Conservation (phyloP, 139 green algal genomes). For the Astrephomene gubernaculifera region DNA sequence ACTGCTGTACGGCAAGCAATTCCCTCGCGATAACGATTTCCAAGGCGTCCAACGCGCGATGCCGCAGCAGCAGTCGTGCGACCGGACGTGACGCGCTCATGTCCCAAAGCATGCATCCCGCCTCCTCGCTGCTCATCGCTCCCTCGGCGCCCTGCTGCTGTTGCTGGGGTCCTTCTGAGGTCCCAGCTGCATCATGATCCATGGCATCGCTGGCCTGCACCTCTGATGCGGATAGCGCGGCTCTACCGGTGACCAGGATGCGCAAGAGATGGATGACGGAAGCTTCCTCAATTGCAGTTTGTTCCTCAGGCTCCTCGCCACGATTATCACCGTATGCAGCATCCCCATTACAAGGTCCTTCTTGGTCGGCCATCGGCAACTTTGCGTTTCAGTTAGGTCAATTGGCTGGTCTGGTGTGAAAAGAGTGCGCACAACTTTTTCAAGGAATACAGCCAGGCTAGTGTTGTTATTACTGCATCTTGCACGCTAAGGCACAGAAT, state of each 20-base stretch:
- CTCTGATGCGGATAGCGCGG: not conserved
- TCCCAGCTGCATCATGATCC: not conserved
- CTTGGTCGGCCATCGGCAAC: no score
- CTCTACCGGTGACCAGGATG: not conserved
- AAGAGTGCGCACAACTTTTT: no score
- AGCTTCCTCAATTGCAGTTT: conserved; percentile 27
- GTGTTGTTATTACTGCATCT: no score
- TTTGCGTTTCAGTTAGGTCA: no score
- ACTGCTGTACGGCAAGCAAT: not conserved
- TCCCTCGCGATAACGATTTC: not conserved
- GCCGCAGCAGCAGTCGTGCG: not conserved
- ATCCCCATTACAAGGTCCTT: no score
- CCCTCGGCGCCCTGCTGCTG: not conserved
- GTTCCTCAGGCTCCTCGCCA: not conserved
- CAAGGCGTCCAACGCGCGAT: conserved; percentile 17
- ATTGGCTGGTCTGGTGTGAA: no score
- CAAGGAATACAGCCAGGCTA: no score
- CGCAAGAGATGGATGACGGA: conserved; percentile 19
- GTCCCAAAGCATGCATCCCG: conserved; percentile 37
- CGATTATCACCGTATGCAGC: no score
- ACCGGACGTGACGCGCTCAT: conserved; percentile 4
- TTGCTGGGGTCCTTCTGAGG: not conserved
- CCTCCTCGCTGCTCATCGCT: not conserved
- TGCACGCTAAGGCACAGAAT: no score
- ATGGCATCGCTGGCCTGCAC: not conserved